Base-by-base conservation (phyloP, 1,139 yeast species). In the Nadsonia commutata region DNA sequence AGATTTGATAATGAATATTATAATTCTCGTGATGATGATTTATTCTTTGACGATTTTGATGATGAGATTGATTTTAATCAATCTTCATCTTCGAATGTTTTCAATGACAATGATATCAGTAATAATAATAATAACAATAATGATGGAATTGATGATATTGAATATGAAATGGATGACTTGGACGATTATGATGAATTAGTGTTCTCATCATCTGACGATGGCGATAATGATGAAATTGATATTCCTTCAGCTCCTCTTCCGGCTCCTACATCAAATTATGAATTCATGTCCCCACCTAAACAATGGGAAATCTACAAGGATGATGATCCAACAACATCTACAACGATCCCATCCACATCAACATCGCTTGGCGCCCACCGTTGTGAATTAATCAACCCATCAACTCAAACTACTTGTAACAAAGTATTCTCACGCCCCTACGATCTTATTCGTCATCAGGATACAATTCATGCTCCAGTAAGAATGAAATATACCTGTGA, bases 361-460 rank as follows among this genome's bases (percentile, higher is more conserved):
- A 18, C 39, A 36, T 45, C 38, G 16, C 37, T 59, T 31, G 70
- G 67, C 31, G 67, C 68, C 7, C 80, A 74, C 50, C 66, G 72
- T 37, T 78, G 86, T 58, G 72, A 71, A 45, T 66, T 81, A 58
- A 63, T 74, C 18, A 80, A 78, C 56, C 79, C 84, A 17, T 56
- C 66, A 18, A 71, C 78, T 2, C 76, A 79, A 40, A 68, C 71
- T 51, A 71, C 76, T 43, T 88, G 97, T 60, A 67, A 76, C 51
- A 83, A 94, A 55, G 74, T 81, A 49, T 90, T 90, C 59, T 85
- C 96, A 17, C 73, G 98, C 54, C 94, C 95, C 27, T 90, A 90
- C 57, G 98, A 90, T 65, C 70, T 90, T 56, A 81, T 88, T 23
- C 75, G 98, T 55, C 97, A 90, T 62, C 95, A 88, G 63, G 95